These are phyloP conservation scores for Mycena filopes DNA, from an alignment of 768 basidiomycete genomes.

Conservation along the genomic window DNA sequence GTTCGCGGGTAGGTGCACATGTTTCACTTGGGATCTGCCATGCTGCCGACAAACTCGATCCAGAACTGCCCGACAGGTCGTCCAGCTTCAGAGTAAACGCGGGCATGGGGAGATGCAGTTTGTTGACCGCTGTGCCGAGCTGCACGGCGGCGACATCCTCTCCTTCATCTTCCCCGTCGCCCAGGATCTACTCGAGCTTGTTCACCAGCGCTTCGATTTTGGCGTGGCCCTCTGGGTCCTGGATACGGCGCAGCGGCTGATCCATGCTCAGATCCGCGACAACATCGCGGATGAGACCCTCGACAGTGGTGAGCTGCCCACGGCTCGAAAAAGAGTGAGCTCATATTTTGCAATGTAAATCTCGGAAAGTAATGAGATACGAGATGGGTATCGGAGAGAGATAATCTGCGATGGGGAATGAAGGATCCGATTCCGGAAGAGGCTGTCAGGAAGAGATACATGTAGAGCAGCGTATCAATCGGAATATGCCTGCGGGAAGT, in stretches of 20 bases:
- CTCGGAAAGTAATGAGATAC: too few species aligned
- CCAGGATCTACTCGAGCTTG: constrained; percentile 70
- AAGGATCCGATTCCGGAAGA: too few species aligned
- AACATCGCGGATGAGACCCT: constrained; percentile 89
- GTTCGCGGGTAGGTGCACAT: constrained; percentile 85
- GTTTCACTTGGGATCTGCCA: constrained; percentile 94
- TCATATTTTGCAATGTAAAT: constrained; percentile 90
- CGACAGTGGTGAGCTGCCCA: constrained; percentile 95
- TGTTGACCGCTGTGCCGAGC: constrained; percentile 43
- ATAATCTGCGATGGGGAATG: too few species aligned
- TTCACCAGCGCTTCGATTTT: constrained; percentile 84
- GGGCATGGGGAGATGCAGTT: constrained; percentile 65
- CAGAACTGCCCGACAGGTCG: constrained; percentile 97
- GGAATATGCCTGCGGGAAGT: too few species aligned
- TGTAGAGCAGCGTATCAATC: too few species aligned
- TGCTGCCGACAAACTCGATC: constrained; percentile 87
- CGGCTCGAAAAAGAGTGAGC: constrained; percentile 85
- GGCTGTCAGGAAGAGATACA: too few species aligned
- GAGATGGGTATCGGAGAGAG: too few species aligned
- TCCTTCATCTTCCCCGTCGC: constrained; percentile 65
- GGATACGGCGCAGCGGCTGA: constrained; percentile 85
- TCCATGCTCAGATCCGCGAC: constrained; percentile 81
- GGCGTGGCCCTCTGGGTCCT: constrained; percentile 74
- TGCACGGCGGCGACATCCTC: constrained; percentile 47
- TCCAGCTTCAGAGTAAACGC: constrained; percentile 88